Conservation (phyloP, 106 monocot species). For the Narthecium ossifragum region DNA sequence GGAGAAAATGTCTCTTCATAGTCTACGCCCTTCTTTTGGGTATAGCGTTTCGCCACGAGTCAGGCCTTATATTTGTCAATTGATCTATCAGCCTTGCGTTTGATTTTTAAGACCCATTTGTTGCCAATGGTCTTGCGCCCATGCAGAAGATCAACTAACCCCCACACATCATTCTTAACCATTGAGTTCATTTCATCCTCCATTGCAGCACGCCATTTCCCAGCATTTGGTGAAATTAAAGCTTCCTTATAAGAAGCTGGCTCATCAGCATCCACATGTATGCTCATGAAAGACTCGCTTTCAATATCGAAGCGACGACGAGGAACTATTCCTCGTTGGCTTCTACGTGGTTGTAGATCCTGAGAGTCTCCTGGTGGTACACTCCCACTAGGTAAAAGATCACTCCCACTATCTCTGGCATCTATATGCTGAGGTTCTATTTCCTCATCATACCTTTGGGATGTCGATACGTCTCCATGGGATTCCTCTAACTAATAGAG, state of each 20-base stretch:
- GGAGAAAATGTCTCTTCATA: conserved; percentile 10
- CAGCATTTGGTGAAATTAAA: too few relatives aligned
- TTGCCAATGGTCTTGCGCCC: not conserved
- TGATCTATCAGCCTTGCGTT: conserved; percentile 1
- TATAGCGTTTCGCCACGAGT: not conserved
- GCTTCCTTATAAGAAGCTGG: not conserved
- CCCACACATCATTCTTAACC: too few relatives aligned
- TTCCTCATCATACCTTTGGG: not conserved
- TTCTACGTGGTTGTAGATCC: not conserved
- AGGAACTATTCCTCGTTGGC: too few relatives aligned
- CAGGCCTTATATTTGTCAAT: not conserved
- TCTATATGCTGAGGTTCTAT: not conserved
- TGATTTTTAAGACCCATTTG: not conserved
- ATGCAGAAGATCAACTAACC: not conserved
- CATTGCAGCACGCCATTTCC: too few relatives aligned
- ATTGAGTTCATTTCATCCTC: too few relatives aligned
- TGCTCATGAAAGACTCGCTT: not conserved
- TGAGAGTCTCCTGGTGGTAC: not conserved
- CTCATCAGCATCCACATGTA: not conserved
- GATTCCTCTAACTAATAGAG: not conserved
- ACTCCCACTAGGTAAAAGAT: too few relatives aligned
- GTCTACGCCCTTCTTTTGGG: not conserved
- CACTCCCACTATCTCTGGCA: not conserved
- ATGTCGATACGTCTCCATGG: too few relatives aligned
- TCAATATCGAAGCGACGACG: not conserved